A percentile compares a stretch with the other conserved stretches of the same genome.
Evolutionary conservation across 2,329 filamentous ascomycete genomes (phyloP).

Genomic region (Fusarium musae): DNA sequence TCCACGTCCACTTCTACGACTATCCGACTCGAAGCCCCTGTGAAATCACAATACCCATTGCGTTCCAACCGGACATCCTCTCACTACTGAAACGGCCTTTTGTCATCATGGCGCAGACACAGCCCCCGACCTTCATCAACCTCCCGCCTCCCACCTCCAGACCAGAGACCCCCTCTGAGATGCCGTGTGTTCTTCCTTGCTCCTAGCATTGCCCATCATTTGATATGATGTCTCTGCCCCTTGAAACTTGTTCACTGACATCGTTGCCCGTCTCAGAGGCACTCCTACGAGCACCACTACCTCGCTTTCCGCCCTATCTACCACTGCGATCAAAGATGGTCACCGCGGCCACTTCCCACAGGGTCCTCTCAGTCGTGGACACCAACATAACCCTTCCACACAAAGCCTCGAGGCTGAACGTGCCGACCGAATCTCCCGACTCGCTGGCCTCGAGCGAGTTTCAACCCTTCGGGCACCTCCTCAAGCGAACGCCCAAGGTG

Average conservation of each 20-base stretch:
- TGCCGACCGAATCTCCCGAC: slow-evolving; percentile 92
- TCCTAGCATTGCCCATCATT: slow-evolving; percentile 3
- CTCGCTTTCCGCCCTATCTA: slow-evolving; percentile 90
- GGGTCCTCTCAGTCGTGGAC: slow-evolving; percentile 62
- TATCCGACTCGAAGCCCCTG: neutral
- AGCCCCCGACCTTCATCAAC: slow-evolving; percentile 79
- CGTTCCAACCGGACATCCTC: neutral
- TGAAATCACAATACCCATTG: neutral
- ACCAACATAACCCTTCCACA: slow-evolving; percentile 68
- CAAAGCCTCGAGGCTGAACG: slow-evolving; percentile 90
- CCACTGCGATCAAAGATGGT: slow-evolving; percentile 95
- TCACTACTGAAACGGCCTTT: neutral
- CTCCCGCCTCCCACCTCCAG: slow-evolving; percentile 84
- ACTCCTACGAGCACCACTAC: slow-evolving; percentile 94
- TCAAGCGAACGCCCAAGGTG: slow-evolving; percentile 45
- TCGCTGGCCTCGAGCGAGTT: slow-evolving; percentile 90
- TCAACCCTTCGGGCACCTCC: slow-evolving; percentile 74
- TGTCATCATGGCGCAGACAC: slow-evolving; percentile 53
- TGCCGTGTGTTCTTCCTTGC: slow-evolving; percentile 73
- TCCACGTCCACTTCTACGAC: neutral
- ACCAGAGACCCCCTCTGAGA: slow-evolving; percentile 87
- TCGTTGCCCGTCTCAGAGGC: slow-evolving; percentile 65
- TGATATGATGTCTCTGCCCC: neutral
- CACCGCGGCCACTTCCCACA: slow-evolving; percentile 83
- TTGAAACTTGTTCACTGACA: slow-evolving; percentile 14